A percentile compares a stretch with the other conserved stretches of the same genome.
Conservation (phyloP, 1,284 basidiomycete species). For the Cryptococcus hybrid region DNA sequence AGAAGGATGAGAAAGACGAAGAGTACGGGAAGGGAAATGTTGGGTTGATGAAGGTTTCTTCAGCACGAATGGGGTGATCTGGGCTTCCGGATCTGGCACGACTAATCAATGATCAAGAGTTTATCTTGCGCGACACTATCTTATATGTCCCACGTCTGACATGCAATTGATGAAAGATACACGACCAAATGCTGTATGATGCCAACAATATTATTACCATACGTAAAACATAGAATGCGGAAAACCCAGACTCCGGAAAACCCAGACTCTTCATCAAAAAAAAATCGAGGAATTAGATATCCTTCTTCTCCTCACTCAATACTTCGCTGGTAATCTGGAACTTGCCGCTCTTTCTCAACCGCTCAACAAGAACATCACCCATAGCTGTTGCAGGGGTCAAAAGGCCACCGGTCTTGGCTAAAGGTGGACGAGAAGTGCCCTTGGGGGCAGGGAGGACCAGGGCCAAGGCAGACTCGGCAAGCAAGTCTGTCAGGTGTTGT, state of each 20-base stretch:
- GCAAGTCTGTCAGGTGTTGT: conserved; percentile 58
- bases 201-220: no score
- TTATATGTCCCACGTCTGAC: no score
- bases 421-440: conserved; percentile 55
- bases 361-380: conserved; percentile 66
- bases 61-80: conserved; percentile 16
- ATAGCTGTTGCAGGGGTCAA: conserved; percentile 76
- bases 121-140: no score
- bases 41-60: conserved; percentile 20
- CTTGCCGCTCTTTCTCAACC: conserved; percentile 53
- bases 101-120: conserved; percentile 4
- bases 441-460: conserved; percentile 55
- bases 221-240: no score
- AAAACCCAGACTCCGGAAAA: neutral
- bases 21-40: conserved; percentile 4
- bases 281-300: neutral
- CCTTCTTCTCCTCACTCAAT: conserved; percentile 1
- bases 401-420: conserved; percentile 60
- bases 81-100: conserved; percentile 36
- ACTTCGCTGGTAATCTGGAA: conserved; percentile 24
- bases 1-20: neutral
- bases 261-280: neutral
- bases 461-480: conserved; percentile 70
- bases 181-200: no score
- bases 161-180: no score